Evolutionary conservation across 2,329 filamentous ascomycete genomes (phyloP), one percentile per base, ranked within the genome.

Genomic region (Colletotrichum spinosum): DNA sequence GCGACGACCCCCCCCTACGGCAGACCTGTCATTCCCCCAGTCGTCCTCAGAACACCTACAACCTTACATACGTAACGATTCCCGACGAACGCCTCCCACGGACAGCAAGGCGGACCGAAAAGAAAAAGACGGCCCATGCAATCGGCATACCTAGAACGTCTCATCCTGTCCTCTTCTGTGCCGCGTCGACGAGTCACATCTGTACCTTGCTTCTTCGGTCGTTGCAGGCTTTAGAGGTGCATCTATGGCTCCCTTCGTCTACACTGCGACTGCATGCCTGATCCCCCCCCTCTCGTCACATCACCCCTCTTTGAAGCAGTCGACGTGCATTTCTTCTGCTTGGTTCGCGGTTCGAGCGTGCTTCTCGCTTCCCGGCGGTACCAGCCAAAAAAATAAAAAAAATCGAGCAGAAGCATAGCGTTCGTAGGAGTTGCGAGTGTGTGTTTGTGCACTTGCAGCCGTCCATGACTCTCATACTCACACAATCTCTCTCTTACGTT

Each of bases 161-260:
- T 65, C 61, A 42, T 51, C 57, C n/a, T 64, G 25, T 25, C 46
- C 46, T 60, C 56, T 53, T 12, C 25, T 45, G 56, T 60, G 49
- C 56, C 56, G 51, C 45, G 46, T 65, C 62, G 62, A 65, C 62
- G 41, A 8, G 57, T 65, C 62, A 62, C 62, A 62, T 65, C n/a
- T 49, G 37, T 53, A 52, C 62, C 51, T 65, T 65, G 62, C 58
- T 65, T 65, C 62, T 65, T 65, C 52, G 53, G 57, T 52, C 44
- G 56, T 41, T 56, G 50, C 58, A 25, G 25, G 25, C 25, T 25
- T 50, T 56, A 37, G 41, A 49, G 39, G 39, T 61, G 25, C 46
- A 33, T 45, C 25, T 55, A 45, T 55, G 51, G 57, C 8, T 51
- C 51, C 38, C 41, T 65, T 42, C 56, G 10, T 51, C 45, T 55